phyloP scores from a whole-genome alignment of 352 stramenopile species.

The Globisporangium nagaii region DNA sequence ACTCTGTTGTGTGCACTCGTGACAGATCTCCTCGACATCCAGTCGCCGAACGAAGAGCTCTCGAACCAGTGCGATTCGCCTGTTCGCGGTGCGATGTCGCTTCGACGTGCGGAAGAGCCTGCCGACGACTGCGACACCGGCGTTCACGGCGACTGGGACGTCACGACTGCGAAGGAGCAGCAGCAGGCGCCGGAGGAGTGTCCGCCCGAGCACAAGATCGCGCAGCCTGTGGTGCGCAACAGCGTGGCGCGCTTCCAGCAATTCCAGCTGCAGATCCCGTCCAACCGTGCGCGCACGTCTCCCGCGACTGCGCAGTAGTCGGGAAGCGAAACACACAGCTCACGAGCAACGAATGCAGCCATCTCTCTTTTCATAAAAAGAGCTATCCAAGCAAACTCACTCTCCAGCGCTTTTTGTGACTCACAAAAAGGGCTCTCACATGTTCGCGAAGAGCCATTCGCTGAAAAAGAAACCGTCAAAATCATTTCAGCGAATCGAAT shows the following conservation, averaged over 20 bases:
- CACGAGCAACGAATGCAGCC: background rate
- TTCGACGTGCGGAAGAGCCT: background rate
- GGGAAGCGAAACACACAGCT: background rate
- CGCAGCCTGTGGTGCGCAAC: constrained; percentile 14
- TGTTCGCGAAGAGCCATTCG: too few species aligned
- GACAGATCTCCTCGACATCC: constrained; percentile 20
- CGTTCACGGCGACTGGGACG: constrained; percentile 9
- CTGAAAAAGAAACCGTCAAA: too few species aligned
- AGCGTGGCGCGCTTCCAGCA: constrained; percentile 27
- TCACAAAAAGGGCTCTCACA: background rate
- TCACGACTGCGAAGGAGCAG: constrained; percentile 6
- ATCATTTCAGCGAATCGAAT: too few species aligned
- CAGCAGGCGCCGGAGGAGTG: constrained; percentile 15
- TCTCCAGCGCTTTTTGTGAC: too few species aligned
- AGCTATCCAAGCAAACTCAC: background rate
- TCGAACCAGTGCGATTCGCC: constrained; percentile 57
- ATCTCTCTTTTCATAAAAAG: background rate
- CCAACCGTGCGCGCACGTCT: constrained; percentile 26
- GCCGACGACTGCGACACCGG: background rate
- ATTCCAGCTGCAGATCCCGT: constrained; percentile 53
- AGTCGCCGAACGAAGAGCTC: constrained; percentile 10
- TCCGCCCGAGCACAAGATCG: constrained; percentile 2
- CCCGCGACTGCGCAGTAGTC: background rate
- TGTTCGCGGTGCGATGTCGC: background rate
- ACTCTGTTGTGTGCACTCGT: background rate